Base-by-base conservation (phyloP, 129 eudicot species). In the Kitagawia praeruptora region DNA sequence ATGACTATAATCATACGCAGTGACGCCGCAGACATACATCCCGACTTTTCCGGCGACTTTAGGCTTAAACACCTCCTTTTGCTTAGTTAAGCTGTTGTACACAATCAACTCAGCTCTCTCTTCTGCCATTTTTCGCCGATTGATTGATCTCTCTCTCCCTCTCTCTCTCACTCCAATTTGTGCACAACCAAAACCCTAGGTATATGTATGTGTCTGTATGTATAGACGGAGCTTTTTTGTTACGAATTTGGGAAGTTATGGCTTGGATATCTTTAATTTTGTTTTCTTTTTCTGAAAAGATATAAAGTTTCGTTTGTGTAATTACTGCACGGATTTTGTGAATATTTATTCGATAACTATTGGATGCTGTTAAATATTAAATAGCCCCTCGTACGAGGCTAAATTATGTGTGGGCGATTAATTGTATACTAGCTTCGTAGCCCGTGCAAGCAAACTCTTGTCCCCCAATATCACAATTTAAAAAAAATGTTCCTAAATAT, bases 11-110 rank as follows among this genome's bases (percentile, higher is more conserved):
- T 80, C 82, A 49, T 80, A 80, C 0, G 82, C 67, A 13, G 82
- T 80, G 8, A 80, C 78, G 39, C 82, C 82, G 48, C 82, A 80
- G 7, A 80, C 71, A 71, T 80, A 80, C 82, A 80, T 71, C n/a
- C 82, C 82, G 15, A 80, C 82, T 31, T 80, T 70, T 19, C 82
- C 82, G 16, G 77, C 70, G 14, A 56, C 70, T 71, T 18, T 34
- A 4, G 77, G 64, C 70, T 46, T 71, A 39, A 80, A 80, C 41
- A 80, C n/a, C 77, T 80, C 78, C 82, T 80, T 80, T 21, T 80
- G 46, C 71, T 53, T 71, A 21, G 51, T 70, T 47, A 80, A 34
- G 31, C 25, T 70, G 76, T 80, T 80, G 71, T 80, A 71, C 38
- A 71, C 69, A 0, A 9, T 42, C 18, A 76, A 51, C 39, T 49